A percentile compares a stretch with the other conserved stretches of the same genome.
These are phyloP conservation scores for Pichia sp. DNA, from an alignment of 1,139 yeast genomes.

Conservation along the genomic window DNA sequence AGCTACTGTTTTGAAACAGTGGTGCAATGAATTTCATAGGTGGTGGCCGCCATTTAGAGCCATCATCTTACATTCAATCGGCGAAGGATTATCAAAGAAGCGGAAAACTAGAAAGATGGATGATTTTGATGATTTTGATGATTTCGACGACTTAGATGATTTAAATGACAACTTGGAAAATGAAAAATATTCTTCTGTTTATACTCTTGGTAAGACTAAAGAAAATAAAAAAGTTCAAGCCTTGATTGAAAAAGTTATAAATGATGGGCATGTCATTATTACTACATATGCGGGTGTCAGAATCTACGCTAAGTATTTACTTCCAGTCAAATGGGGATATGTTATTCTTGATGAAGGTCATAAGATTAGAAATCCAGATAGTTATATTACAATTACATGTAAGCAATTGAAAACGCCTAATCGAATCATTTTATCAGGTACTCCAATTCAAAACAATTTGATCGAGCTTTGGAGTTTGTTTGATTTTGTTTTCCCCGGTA, in stretches of 20 bases:
- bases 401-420: conserved; percentile 78
- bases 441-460: conserved; percentile 97
- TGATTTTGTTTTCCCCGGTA: conserved; percentile 92
- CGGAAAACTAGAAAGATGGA: conserved; percentile 23
- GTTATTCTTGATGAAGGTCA: conserved; percentile 94
- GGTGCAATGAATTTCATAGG: conserved; percentile 91
- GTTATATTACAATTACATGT: conserved; percentile 79
- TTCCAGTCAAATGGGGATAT: conserved; percentile 82
- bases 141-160: conserved; percentile 17
- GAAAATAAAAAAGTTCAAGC: conserved; percentile 40
- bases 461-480: conserved; percentile 95
- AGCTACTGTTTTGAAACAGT: conserved; percentile 90
- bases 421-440: conserved; percentile 84
- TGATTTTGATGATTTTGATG: conserved; percentile 28
- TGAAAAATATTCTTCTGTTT: conserved; percentile 21
- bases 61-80: conserved; percentile 84
- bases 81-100: conserved; percentile 59
- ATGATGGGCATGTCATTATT: conserved; percentile 72
- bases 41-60: conserved; percentile 98
- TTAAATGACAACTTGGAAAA: conserved; percentile 36
- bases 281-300: conserved; percentile 91
- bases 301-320: conserved; percentile 61
- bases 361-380: conserved; percentile 90
- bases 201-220: conserved; percentile 25
- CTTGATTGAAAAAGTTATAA: conserved; percentile 45